A percentile compares a stretch with the other conserved stretches of the same genome.
These are phyloP conservation scores for Cladosporium sphaerospermum DNA, from an alignment of 2,329 filamentous ascomycete species.

Conservation along the genomic window DNA sequence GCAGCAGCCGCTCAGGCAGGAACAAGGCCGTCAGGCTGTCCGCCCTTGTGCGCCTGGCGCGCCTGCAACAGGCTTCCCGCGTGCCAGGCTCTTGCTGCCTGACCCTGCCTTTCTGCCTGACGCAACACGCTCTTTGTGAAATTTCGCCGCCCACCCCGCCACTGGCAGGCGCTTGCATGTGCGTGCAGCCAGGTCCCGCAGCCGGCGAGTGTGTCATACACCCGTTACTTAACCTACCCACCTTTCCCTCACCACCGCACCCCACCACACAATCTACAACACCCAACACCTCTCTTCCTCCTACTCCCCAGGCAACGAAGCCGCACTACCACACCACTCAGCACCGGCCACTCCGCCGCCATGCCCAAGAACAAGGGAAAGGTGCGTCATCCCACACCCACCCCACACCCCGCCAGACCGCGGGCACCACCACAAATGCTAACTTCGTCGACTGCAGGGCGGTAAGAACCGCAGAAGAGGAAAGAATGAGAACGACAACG, in stretches of 20 bases:
- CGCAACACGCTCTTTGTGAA: too few relatives aligned
- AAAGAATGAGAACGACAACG: constrained; percentile 83
- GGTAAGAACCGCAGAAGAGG: constrained; percentile 97
- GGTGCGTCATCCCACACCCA: constrained; percentile 47
- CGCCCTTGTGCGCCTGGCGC: too few relatives aligned
- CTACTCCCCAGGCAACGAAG: constrained; percentile 19
- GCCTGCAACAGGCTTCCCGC: too few relatives aligned
- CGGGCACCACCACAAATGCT: constrained; percentile 32
- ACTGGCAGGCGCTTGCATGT: too few relatives aligned
- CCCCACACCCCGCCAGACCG: constrained; percentile 8
- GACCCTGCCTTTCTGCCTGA: too few relatives aligned
- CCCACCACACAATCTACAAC: neutral
- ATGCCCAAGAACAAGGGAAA: constrained; percentile 99
- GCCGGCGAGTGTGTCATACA: neutral
- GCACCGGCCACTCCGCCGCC: constrained; percentile 33
- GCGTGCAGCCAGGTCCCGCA: too few relatives aligned
- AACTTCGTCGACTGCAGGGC: constrained; percentile 46
- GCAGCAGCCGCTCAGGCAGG: too few relatives aligned
- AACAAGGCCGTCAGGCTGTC: too few relatives aligned
- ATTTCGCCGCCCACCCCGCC: too few relatives aligned
- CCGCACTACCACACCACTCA: constrained; percentile 14
- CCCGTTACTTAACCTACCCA: neutral
- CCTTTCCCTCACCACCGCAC: neutral
- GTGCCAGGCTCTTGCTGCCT: too few relatives aligned
- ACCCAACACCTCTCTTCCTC: neutral